Evolutionary conservation across 768 basidiomycete genomes (phyloP).

Genomic region (Lactarius hengduanensis): DNA sequence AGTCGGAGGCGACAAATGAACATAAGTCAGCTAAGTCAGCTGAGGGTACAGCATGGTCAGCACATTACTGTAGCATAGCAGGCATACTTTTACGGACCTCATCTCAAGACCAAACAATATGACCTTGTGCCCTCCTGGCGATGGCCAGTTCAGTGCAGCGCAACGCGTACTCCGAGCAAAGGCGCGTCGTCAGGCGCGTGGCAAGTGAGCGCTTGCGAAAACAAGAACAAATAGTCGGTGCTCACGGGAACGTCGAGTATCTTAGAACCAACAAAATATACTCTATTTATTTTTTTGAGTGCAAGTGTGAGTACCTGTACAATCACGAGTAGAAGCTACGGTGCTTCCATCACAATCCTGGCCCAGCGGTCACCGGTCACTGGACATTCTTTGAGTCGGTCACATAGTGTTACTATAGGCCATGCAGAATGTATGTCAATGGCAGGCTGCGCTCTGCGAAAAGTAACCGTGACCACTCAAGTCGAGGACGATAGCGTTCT

Average conservation of each 20-base stretch:
- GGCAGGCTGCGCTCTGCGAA: background rate
- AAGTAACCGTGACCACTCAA: too few species aligned
- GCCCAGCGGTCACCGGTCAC: too few species aligned
- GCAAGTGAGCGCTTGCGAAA: conserved; percentile 6
- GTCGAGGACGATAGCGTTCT: too few species aligned
- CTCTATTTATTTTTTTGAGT: too few species aligned
- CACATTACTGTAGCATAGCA: conserved; percentile 5
- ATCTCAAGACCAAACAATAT: conserved; percentile 42
- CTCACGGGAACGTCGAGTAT: too few species aligned
- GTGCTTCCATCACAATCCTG: background rate
- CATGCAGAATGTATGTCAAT: background rate
- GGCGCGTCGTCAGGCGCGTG: background rate
- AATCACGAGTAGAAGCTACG: background rate
- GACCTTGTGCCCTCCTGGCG: conserved; percentile 15
- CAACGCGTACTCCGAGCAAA: conserved; percentile 11
- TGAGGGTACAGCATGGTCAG: conserved; percentile 32
- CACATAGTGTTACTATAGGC: too few species aligned
- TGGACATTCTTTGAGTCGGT: background rate
- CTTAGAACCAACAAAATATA: too few species aligned
- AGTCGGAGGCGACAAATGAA: conserved; percentile 65
- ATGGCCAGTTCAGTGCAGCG: conserved; percentile 13
- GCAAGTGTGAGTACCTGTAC: too few species aligned
- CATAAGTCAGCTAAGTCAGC: conserved; percentile 61
- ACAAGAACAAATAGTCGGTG: conserved; percentile 16
- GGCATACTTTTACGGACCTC: conserved; percentile 43